Percentiles rank a stretch among this genome's conserved stretches.
Conservation (phyloP, 2,329 filamentous ascomycete species). For the Pseudohalonectria lignicola region DNA sequence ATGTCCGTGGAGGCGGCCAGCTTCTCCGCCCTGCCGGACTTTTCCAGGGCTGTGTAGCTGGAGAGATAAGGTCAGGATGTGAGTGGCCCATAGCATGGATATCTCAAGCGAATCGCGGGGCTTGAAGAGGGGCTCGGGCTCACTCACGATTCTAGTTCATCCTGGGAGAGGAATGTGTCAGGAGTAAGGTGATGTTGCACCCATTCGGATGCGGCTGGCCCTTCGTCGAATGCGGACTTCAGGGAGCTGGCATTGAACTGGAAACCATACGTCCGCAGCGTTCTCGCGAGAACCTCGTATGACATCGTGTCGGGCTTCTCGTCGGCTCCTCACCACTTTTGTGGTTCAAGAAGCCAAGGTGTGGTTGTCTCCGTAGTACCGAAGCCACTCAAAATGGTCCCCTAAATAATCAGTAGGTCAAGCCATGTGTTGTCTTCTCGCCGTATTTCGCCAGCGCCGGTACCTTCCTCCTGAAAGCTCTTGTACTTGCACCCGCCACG, state of each 20-base stretch:
- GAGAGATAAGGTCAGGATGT: conserved; percentile 6
- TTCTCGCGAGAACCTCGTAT: conserved; percentile 4
- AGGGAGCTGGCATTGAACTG: conserved; percentile 11
- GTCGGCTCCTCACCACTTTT: too few species aligned
- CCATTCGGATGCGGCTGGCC: conserved; percentile 33
- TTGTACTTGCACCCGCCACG: too few species aligned
- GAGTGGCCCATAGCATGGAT: neutral
- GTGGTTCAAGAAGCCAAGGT: too few species aligned
- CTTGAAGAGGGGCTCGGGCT: too few species aligned
- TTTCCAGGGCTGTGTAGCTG: conserved; percentile 39
- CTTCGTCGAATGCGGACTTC: conserved; percentile 22
- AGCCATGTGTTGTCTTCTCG: too few species aligned
- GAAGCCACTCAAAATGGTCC: too few species aligned
- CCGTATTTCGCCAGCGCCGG: too few species aligned
- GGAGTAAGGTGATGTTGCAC: conserved; percentile 31
- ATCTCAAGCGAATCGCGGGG: too few species aligned
- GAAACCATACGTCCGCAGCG: conserved; percentile 5
- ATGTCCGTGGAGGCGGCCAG: conserved; percentile 29
- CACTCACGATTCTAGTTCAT: conserved; percentile 44
- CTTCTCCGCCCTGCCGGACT: conserved; percentile 33
- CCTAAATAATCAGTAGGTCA: too few species aligned
- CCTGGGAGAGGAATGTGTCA: conserved; percentile 40
- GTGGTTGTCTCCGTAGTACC: too few species aligned
- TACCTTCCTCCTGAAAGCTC: too few species aligned
- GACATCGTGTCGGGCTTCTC: conserved; percentile 3